Conservation (phyloP, 2,329 filamentous ascomycete genomes). For the Ceratocystis albifundus region DNA sequence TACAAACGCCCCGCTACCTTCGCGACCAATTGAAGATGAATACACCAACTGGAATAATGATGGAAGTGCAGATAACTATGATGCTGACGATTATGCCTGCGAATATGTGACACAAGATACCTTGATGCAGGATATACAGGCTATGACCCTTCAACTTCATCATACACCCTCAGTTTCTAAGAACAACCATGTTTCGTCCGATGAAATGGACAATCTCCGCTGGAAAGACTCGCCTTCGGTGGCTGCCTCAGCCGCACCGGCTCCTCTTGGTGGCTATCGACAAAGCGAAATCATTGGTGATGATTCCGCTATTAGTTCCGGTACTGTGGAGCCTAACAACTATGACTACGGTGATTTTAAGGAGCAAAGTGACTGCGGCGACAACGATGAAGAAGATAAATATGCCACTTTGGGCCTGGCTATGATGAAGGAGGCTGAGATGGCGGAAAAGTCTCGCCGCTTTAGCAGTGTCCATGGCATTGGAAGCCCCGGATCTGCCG, state of each 20-base stretch:
- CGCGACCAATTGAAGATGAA: constrained; percentile 39
- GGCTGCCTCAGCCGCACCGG: constrained; percentile 28
- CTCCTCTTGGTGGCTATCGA: neutral
- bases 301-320: neutral
- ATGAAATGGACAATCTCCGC: constrained; percentile 38
- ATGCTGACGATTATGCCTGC: constrained; percentile 29
- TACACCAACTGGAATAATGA: constrained; percentile 35
- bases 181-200: constrained; percentile 35
- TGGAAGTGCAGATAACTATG: constrained; percentile 26
- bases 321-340: neutral
- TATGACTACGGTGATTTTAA: constrained; percentile 8
- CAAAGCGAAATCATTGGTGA: neutral
- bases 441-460: constrained; percentile 48
- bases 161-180: constrained; percentile 36
- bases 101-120: constrained; percentile 40
- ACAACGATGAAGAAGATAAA: constrained; percentile 66
- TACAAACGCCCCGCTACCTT: constrained; percentile 49
- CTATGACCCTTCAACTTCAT: constrained; percentile 25
- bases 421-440: constrained; percentile 73
- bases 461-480: constrained; percentile 2
- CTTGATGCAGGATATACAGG: constrained; percentile 48
- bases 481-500: neutral
- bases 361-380: neutral
- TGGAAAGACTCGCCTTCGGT: constrained; percentile 42
- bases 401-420: constrained; percentile 73